Evolutionary conservation across 495 filamentous ascomycete genomes (phyloP), one percentile per base, ranked within the genome.

Genomic region (Amorphotheca resinae): DNA sequence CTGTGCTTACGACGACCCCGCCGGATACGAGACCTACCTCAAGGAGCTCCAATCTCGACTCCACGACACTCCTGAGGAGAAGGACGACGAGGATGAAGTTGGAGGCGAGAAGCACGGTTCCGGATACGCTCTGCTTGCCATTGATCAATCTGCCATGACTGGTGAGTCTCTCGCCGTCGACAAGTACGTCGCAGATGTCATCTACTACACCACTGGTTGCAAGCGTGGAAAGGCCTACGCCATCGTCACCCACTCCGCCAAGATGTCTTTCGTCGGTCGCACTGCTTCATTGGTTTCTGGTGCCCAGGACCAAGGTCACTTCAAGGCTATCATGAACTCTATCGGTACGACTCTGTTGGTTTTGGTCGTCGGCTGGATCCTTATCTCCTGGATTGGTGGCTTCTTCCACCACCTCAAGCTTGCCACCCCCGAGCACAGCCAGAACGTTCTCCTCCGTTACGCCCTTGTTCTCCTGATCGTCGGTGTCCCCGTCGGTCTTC

Each of bases 291-390:
- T 82, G 38, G 79, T 84, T 14, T 71, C 82, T 58, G 78, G 78
- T 50, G 79, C 79, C 51, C 64, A 80, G 57, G 79, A 82, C 59
- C 64, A 70, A 42, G 79, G 79, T 69, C 79, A 84, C 65, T 84
- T 84, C 75, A 84, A 84, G 66, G 79, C 79, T 51, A 81, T 84
- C 69, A 84, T 84, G 79, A 77, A 84, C 73, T 77, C 73, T 59
- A 84, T 84, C 48, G 79, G 79, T 64, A 72, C 66, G 16, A 61
- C 72, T 42, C 67, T 82, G 26, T 65, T 82, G 46, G 78, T 84
- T 56, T 64, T 84, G 41, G 79, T 84, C 64, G 76, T 82, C 57
- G 74, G 74, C 65, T 84, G 67, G 67, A 82, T 82, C 63, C 63
- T 84, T 50, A 60, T 70, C 50, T 71, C 79, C 54, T 84, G 79